Conservation (phyloP, 2,329 filamentous ascomycete species). For the Exophiala mesophila region DNA sequence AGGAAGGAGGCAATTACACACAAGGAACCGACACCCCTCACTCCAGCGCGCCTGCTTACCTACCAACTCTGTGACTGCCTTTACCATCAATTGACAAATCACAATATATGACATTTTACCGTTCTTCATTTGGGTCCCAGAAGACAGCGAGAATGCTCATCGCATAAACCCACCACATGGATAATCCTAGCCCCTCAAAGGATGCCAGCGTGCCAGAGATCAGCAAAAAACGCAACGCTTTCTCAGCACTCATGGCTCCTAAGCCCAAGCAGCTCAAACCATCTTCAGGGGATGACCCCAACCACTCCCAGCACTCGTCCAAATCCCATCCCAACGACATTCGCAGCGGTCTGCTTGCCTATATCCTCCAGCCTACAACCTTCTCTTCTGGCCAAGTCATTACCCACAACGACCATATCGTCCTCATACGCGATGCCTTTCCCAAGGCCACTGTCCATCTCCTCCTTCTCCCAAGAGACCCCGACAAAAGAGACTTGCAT, state of each 20-base stretch:
- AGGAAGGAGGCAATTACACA: too few species aligned
- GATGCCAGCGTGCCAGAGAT: background rate
- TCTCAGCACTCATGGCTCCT: conserved; percentile 53
- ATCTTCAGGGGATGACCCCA: background rate
- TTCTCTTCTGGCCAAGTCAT: conserved; percentile 62
- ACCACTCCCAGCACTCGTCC: conserved; percentile 11
- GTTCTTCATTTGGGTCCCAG: too few species aligned
- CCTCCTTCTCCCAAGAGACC: conserved; percentile 76
- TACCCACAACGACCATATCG: conserved; percentile 59
- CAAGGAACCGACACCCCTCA: too few species aligned
- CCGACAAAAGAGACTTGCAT: conserved; percentile 56
- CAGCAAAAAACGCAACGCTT: conserved; percentile 23
- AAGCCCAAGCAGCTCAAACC: conserved; percentile 38
- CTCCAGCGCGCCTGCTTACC: too few species aligned
- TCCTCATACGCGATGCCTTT: conserved; percentile 75
- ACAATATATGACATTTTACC: too few species aligned
- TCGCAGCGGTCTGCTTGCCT: conserved; percentile 51
- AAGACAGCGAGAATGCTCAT: too few species aligned
- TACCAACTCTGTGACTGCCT: too few species aligned
- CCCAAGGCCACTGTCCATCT: conserved; percentile 83
- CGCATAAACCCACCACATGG: too few species aligned
- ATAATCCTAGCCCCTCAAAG: too few species aligned
- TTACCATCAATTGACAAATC: too few species aligned
- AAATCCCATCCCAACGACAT: conserved; percentile 20
- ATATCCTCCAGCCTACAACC: conserved; percentile 59